A percentile compares a stretch with the other conserved stretches of the same genome.
Conservation (phyloP, 2,329 filamentous ascomycete genomes). For the Trichoderma citrinoviride region DNA sequence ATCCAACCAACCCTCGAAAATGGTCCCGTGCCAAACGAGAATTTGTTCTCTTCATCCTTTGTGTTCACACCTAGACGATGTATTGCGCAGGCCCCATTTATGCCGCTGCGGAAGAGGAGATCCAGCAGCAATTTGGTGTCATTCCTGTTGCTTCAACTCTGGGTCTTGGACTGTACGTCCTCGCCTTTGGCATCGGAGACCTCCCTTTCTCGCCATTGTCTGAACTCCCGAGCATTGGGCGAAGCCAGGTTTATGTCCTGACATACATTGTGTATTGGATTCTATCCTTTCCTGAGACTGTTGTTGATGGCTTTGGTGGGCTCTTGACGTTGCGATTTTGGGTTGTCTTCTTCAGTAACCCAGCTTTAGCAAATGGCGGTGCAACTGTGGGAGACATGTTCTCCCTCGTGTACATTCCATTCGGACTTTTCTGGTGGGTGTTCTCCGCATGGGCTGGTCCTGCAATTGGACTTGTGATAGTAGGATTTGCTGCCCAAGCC, state of each 20-base stretch:
- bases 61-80: constrained; percentile 1
- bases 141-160: constrained; percentile 1
- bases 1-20: constrained; percentile 20
- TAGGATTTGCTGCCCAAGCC: constrained; percentile 46
- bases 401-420: constrained; percentile 55
- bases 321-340: constrained; percentile 62
- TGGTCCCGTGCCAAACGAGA: constrained; percentile 11
- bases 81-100: constrained; percentile 4
- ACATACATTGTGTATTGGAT: constrained; percentile 1
- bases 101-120: neutral
- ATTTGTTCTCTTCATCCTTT: constrained; percentile 10
- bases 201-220: constrained; percentile 4
- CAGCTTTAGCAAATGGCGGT: constrained; percentile 58
- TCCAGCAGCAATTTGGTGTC: neutral
- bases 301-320: constrained; percentile 33
- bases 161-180: neutral
- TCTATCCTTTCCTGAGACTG: neutral
- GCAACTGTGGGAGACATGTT: constrained; percentile 53
- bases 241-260: constrained; percentile 3
- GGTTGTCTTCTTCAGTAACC: constrained; percentile 63
- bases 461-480: constrained; percentile 8
- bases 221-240: constrained; percentile 7
- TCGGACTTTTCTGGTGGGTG: constrained; percentile 58
- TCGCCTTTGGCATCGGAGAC: constrained; percentile 7
- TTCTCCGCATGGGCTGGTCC: constrained; percentile 59